Evolutionary conservation across 768 basidiomycete species (phyloP), one percentile per base, ranked within the genome.

Genomic region (Coprinopsis marcescibilis): DNA sequence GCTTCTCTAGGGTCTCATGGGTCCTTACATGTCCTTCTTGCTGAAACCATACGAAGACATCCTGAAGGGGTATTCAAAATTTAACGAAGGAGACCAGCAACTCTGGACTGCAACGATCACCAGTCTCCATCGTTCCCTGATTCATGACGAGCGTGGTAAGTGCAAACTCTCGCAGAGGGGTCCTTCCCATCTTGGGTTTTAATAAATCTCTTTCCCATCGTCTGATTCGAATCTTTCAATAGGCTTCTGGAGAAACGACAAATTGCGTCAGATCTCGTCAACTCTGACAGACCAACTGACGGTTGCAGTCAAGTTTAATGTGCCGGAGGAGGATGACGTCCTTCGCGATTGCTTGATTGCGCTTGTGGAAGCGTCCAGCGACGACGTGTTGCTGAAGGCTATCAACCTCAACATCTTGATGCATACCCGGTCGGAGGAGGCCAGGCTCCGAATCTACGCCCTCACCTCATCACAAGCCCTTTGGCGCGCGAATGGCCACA

Each of bases 191-290:
- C 35, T 7, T 37, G 11, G n/a, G 25, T 36, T 21, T 26, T 52
- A 38, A 15, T 33, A 23, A 12, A 29, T 4, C n/a, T n/a, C n/a
- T n/a, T n/a, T n/a, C n/a, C n/a, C 13, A 14, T 21, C 30, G 10
- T 13, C 40, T 43, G 19, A 43, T 5, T 29, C 13, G n/a, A 34
- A 39, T 40, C 19, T 17, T n/a, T n/a, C 8, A 48, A n/a, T 52
- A 94, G 93, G 72, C 8, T 96, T 89, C 75, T 97, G 94, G 94
- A 80, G 87, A 2, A 85, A 89, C 52, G 83, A 89, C 57, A 86
- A 85, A 53, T 62, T 90, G 19, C 73, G 79, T 6, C 75, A 78
- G 45, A 66, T 94, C 5, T 61, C 78, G 4, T 64, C 76, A 4
- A 67, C 77, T 1, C 53, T 93, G 24, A 70, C 87, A 4, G 68